phyloP scores from a whole-genome alignment of 202 grass and related monocot species.

The Brachypodium distachyon region DNA sequence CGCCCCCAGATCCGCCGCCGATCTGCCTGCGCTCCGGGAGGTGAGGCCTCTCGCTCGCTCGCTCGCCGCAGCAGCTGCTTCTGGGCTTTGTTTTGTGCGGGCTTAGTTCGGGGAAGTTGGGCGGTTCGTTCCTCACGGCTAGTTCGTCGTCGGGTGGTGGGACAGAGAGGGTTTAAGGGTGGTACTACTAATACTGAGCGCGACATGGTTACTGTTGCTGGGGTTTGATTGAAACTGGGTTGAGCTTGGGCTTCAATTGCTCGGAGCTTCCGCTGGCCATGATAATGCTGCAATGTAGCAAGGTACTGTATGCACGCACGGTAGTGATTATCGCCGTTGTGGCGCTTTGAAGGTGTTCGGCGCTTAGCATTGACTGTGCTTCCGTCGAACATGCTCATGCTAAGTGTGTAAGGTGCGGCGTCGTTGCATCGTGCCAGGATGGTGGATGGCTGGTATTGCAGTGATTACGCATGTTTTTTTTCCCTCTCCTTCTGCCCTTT shows the following conservation, averaged over 20 bases:
- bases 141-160: not conserved
- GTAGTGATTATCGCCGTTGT: not conserved
- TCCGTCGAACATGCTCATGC: not conserved
- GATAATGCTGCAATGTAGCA: not conserved
- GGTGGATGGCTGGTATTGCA: not conserved
- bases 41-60: not conserved
- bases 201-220: not conserved
- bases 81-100: not conserved
- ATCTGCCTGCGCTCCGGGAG: slow-evolving; percentile 11
- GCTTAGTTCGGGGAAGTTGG: not conserved
- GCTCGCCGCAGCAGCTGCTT: not conserved
- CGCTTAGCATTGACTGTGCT: not conserved
- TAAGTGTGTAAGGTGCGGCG: not conserved
- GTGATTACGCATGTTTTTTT: too few species aligned
- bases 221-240: not conserved
- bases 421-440: too few species aligned
- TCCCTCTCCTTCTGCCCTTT: too few species aligned
- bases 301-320: not conserved
- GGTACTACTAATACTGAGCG: not conserved
- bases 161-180: slow-evolving; percentile 29
- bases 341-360: not conserved
- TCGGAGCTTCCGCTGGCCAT: not conserved
- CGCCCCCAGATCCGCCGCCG: slow-evolving; percentile 27
- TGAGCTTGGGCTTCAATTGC: accelerated
- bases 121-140: not conserved